Conservation (phyloP, 257 asterid species). For the Craterostigma plantagineum region DNA sequence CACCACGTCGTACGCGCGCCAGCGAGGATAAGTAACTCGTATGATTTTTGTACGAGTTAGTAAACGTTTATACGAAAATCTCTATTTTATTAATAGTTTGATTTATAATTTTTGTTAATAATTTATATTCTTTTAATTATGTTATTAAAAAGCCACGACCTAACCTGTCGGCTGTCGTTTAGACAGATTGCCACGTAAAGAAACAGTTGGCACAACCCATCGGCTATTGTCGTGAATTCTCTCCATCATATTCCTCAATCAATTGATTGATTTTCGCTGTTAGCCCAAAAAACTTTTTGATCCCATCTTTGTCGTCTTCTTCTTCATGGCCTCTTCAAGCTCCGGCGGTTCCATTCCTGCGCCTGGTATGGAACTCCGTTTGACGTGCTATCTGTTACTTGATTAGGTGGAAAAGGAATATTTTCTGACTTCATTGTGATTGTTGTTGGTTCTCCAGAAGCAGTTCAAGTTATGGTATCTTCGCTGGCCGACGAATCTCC, state of each 20-base stretch:
- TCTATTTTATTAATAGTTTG: no score
- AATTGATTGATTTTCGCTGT: not conserved
- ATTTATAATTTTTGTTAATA: no score
- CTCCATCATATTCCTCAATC: not conserved
- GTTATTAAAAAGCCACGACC: no score
- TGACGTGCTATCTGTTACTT: not conserved
- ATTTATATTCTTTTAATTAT: no score
- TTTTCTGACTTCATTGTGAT: not conserved
- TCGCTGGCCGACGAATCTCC: constrained; percentile 80
- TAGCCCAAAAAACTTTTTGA: not conserved
- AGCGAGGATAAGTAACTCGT: no score
- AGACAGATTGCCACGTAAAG: no score
- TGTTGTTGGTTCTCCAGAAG: constrained; percentile 31
- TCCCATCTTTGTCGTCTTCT: not conserved
- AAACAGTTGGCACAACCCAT: no score
- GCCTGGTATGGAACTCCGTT: constrained; percentile 28
- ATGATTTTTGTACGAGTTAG: no score
- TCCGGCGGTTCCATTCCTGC: constrained; percentile 72
- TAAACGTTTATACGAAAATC: no score
- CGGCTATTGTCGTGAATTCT: no score
- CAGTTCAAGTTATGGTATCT: constrained; percentile 84
- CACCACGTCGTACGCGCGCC: no score
- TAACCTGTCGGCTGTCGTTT: no score
- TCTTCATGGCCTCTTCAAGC: constrained; percentile 59
- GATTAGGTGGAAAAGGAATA: not conserved